phyloP scores from a whole-genome alignment of 176 grass and related monocot genomes.

The Triticum dicoccoides region DNA sequence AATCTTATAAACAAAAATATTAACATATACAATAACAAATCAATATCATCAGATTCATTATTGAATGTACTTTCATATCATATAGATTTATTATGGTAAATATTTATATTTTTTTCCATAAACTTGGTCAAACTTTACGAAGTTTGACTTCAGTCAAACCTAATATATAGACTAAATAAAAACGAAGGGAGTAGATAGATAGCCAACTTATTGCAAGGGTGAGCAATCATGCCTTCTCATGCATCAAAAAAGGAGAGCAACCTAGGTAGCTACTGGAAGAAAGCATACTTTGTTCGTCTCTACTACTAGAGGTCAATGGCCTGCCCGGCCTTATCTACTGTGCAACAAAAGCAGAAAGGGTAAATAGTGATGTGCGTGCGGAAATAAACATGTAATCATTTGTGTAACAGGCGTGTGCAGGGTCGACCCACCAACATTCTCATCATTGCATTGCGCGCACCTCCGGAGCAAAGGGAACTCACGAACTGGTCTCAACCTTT shows the following conservation, averaged over 20 bases:
- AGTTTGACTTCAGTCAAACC: too few species aligned
- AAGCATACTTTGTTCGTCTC: not conserved
- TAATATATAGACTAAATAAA: too few species aligned
- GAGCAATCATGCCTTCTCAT: not conserved
- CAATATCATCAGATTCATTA: too few species aligned
- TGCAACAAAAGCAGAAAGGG: not conserved
- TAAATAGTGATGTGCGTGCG: not conserved
- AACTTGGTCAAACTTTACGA: too few species aligned
- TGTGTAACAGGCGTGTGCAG: not conserved
- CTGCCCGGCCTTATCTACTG: not conserved
- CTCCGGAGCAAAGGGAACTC: not conserved
- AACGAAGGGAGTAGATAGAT: too few species aligned
- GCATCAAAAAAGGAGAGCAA: not conserved
- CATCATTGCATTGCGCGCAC: not conserved
- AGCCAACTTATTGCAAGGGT: too few species aligned
- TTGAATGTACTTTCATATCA: too few species aligned
- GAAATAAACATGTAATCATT: not conserved
- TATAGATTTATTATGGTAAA: too few species aligned
- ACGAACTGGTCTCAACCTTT: not conserved
- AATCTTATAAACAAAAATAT: too few species aligned
- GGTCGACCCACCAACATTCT: not conserved
- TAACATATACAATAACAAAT: too few species aligned
- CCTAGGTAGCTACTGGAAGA: too few species aligned
- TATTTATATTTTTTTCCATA: too few species aligned
- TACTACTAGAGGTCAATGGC: not conserved